A percentile compares a stretch with the other conserved stretches of the same genome.
These are phyloP conservation scores for Hirsutella thompsonii DNA, from an alignment of 2,329 filamentous ascomycete genomes.

Conservation along the genomic window DNA sequence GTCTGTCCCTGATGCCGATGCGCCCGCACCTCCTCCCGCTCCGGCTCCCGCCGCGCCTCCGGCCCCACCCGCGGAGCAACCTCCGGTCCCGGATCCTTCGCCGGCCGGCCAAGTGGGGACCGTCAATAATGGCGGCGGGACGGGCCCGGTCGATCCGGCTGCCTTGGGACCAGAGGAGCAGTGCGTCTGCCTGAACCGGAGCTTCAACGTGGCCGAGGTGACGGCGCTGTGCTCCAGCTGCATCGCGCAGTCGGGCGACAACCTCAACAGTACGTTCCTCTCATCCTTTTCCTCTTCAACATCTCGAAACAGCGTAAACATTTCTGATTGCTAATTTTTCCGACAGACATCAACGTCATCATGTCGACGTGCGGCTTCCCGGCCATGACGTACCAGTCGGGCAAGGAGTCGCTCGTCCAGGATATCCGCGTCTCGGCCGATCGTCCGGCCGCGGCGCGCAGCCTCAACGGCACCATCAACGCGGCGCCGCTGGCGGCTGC, in stretches of 20 bases:
- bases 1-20: too few relatives aligned
- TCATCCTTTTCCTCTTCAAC: neutral
- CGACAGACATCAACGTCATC: constrained; percentile 22
- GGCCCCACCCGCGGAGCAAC: too few relatives aligned
- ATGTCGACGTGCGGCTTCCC: constrained; percentile 22
- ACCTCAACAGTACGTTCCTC: constrained; percentile 17
- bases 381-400: constrained; percentile 13
- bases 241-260: constrained; percentile 17
- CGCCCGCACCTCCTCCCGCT: too few relatives aligned
- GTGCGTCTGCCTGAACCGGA: constrained; percentile 25
- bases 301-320: too few relatives aligned
- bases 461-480: neutral
- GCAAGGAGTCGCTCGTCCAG: constrained; percentile 17
- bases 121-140: neutral
- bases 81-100: too few relatives aligned
- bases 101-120: neutral
- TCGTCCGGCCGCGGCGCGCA: neutral
- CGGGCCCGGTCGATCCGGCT: neutral
- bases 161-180: constrained; percentile 15
- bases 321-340: neutral
- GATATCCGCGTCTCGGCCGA: constrained; percentile 16
- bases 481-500: constrained; percentile 4
- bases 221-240: constrained; percentile 25
- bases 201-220: constrained; percentile 25
- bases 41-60: too few relatives aligned